Evolutionary conservation across 1,139 yeast genomes (phyloP).

Genomic region (Lodderomyces theae): DNA sequence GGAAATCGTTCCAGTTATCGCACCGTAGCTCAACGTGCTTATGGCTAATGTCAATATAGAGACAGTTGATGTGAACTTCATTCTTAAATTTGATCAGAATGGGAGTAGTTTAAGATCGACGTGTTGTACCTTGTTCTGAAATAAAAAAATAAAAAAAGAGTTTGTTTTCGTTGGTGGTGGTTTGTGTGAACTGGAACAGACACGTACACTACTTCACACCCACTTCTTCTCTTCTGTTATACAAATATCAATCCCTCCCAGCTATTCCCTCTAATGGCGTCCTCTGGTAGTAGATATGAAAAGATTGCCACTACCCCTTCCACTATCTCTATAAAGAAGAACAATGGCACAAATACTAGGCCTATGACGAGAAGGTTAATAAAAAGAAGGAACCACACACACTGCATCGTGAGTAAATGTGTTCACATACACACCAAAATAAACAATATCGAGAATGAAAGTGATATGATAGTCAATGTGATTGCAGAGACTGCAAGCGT

Average conservation of each 20-base stretch:
- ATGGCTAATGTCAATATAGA: slow-evolving; percentile 12
- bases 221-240: not conserved
- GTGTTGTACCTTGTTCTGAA: slow-evolving; percentile 12
- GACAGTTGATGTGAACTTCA: slow-evolving; percentile 15
- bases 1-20: slow-evolving; percentile 28
- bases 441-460: slow-evolving; percentile 13
- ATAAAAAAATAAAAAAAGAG: not conserved
- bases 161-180: too few relatives aligned
- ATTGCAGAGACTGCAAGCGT: slow-evolving; percentile 23
- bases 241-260: slow-evolving; percentile 12
- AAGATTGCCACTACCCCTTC: slow-evolving; percentile 11
- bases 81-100: slow-evolving; percentile 3
- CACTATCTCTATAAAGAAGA: slow-evolving; percentile 13
- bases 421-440: slow-evolving; percentile 17
- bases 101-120: slow-evolving; percentile 8
- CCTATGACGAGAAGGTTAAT: slow-evolving; percentile 9
- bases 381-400: not conserved
- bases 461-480: slow-evolving; percentile 14
- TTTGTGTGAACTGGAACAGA: not conserved
- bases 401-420: not conserved
- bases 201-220: not conserved
- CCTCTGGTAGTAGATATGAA: slow-evolving; percentile 10
- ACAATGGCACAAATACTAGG: slow-evolving; percentile 13
- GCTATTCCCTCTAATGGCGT: slow-evolving; percentile 6
- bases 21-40: slow-evolving; percentile 23